Evolutionary conservation across 2,329 filamentous ascomycete species (phyloP), one percentile per base, ranked within the genome.

Genomic region (Clarireedia sp.): DNA sequence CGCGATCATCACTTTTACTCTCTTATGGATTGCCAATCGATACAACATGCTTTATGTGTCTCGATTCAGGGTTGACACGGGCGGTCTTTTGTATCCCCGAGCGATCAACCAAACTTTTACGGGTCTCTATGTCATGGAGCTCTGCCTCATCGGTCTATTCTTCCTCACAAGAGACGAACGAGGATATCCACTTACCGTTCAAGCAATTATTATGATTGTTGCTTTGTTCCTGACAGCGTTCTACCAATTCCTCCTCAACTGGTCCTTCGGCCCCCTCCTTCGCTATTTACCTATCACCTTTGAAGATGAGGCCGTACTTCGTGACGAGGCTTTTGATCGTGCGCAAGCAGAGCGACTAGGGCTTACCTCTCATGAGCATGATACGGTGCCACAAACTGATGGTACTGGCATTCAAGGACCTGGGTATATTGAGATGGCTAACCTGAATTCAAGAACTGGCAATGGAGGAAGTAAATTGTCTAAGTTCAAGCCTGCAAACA

Each of bases 1-100:
- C 74, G 92, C 94, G 63, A 83, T 96, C 64, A 83, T 97, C 68
- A 96, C 92, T 0, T 97, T 97, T 69, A 80, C 81, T 47, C 76
- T 99, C 0, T 85, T 97, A 61, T 99, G 91, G 91, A 78, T 96
- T 45, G 92, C 94, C 0, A 90, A 97, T 69, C 83, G 92, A n/a
- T 97, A 97, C 72, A 92, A 92, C 63, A 95, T 95, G 74, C 80
- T 99, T 19, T 99, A 96, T 66, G 91, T 99, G 57, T 95, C 85
- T 24, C 87, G 90, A 51, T 95, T 95, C 70, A 82, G 85, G 62
- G 83, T 87, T 58, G 94, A 99, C 71, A 99, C 92, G 0, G 94
- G 94, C 41, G 94, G 94, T 44, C 79, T 97, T 1, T 75, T 97
- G 51, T 99, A 96, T 65, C 94, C 94, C 0, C 82, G 86, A 37